A percentile compares a stretch with the other conserved stretches of the same genome.
Evolutionary conservation across 192 early-diverging fungal species (phyloP).

Genomic region (Ambispora gerdemannii): DNA sequence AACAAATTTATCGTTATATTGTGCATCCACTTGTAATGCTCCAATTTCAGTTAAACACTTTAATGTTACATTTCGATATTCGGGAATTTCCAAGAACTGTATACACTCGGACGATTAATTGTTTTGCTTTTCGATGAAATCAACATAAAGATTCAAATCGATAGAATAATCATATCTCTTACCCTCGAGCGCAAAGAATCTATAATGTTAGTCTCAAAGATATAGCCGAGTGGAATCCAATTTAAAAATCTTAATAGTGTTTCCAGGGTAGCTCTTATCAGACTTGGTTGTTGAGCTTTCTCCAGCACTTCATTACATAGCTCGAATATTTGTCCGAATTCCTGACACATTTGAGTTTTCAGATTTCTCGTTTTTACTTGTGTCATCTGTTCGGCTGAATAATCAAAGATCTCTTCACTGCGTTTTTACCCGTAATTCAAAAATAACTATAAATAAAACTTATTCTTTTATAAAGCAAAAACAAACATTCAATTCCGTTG

Average conservation of each 20-base stretch:
- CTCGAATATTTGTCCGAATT: conserved; percentile 94
- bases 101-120: not conserved
- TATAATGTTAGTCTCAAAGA: conserved; percentile 94
- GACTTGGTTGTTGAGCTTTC: conserved; percentile 81
- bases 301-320: conserved; percentile 94
- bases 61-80: conserved; percentile 89
- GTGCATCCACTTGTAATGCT: conserved; percentile 68
- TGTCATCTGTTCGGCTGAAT: conserved; percentile 97
- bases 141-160: not conserved
- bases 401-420: conserved; percentile 99
- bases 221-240: conserved; percentile 98
- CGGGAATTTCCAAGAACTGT: conserved; percentile 80
- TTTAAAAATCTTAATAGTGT: conserved; percentile 93
- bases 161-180: too few relatives aligned
- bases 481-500: not conserved
- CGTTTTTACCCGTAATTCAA: conserved; percentile 24
- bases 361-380: conserved; percentile 90
- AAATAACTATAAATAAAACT: conserved; percentile 22
- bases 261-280: conserved; percentile 90
- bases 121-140: not conserved
- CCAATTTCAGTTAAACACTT: conserved; percentile 99
- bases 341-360: conserved; percentile 91
- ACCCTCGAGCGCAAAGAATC: conserved; percentile 76
- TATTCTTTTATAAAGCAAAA: conserved; percentile 21
- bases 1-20: conserved; percentile 86